phyloP scores from a whole-genome alignment of 1,284 basidiomycete genomes.

The Volvariella surrecta region DNA sequence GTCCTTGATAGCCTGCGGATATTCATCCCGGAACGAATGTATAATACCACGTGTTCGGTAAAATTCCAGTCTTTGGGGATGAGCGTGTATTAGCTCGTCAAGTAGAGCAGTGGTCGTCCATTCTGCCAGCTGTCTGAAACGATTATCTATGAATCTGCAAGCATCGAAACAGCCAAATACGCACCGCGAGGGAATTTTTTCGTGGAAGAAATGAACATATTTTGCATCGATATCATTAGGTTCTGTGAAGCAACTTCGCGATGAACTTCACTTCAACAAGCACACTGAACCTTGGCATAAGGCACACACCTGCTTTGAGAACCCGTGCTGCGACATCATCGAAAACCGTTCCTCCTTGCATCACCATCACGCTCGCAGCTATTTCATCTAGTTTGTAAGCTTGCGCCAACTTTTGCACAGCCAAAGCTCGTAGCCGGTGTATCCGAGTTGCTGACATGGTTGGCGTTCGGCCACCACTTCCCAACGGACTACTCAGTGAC shows the following conservation, averaged over 20 bases:
- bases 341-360: constrained; percentile 83
- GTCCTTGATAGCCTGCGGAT: constrained; percentile 58
- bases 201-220: constrained; percentile 86
- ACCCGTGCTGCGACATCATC: constrained; percentile 80
- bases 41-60: constrained; percentile 78
- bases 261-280: constrained; percentile 7
- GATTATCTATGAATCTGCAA: constrained; percentile 9
- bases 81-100: constrained; percentile 61
- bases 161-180: constrained; percentile 15
- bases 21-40: constrained; percentile 79
- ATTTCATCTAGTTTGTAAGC: constrained; percentile 80
- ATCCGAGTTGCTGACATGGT: constrained; percentile 78
- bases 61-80: constrained; percentile 71
- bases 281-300: not conserved
- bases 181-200: constrained; percentile 82
- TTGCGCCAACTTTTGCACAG: constrained; percentile 74
- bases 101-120: constrained; percentile 65
- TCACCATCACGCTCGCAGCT: constrained; percentile 82
- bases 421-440: constrained; percentile 65
- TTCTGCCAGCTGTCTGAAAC: constrained; percentile 66
- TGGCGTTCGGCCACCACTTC: constrained; percentile 54
- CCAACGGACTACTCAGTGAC: constrained; percentile 48
- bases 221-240: constrained; percentile 68
- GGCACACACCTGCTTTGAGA: constrained; percentile 54
- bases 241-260: constrained; percentile 32